Percentiles rank a stretch among this genome's conserved stretches.
Evolutionary conservation across 345 rosid species (phyloP).

Genomic region (Populus ilicifolia): DNA sequence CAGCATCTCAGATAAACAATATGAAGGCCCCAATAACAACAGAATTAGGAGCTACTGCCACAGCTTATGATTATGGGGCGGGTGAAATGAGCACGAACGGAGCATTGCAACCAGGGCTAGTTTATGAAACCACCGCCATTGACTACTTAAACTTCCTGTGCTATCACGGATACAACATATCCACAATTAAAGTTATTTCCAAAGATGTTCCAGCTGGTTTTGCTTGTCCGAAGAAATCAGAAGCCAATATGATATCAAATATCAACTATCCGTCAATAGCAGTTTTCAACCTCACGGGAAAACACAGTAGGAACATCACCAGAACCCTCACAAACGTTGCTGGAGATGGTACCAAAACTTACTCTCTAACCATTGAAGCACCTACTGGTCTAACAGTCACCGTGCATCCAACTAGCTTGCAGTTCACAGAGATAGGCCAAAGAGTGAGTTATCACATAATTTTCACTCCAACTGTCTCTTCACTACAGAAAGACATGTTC

Average conservation of each 20-base stretch:
- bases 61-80: constrained; percentile 64
- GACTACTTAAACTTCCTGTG: constrained; percentile 79
- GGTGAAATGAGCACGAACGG: constrained; percentile 56
- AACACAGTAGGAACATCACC: constrained; percentile 34
- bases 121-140: constrained; percentile 52
- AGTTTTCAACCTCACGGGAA: constrained; percentile 39
- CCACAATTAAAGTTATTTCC: constrained; percentile 42
- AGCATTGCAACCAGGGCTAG: constrained; percentile 65
- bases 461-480: constrained; percentile 30
- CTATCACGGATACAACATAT: constrained; percentile 47
- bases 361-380: constrained; percentile 13
- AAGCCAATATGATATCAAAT: constrained; percentile 42
- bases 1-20: constrained; percentile 68
- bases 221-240: constrained; percentile 48
- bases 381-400: background rate
- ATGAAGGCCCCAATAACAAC: constrained; percentile 46
- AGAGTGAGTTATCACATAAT: constrained; percentile 44
- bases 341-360: constrained; percentile 44
- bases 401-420: background rate
- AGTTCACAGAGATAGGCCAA: constrained; percentile 14
- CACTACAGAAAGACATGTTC: constrained; percentile 19
- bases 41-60: constrained; percentile 50
- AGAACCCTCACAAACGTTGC: constrained; percentile 69
- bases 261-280: constrained; percentile 78
- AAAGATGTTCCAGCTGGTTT: constrained; percentile 42